Conservation (phyloP, 2,329 filamentous ascomycete species). For the Aspergillus sergii region DNA sequence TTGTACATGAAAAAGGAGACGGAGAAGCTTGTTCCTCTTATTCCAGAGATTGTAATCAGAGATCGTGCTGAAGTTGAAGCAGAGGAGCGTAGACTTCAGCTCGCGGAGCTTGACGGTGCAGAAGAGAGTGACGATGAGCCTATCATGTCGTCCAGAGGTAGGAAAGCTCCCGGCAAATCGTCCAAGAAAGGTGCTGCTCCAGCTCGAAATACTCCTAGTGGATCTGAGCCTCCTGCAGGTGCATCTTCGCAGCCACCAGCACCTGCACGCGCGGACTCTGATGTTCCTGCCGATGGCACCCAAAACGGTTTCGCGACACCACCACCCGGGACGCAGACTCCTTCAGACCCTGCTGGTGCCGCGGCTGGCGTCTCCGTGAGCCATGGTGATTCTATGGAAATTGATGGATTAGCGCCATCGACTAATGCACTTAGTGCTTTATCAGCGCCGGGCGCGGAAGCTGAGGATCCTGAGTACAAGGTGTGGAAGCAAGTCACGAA, state of each 20-base stretch:
- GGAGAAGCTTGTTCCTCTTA: conserved; percentile 91
- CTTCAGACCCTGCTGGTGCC: conserved; percentile 69
- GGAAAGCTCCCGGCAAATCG: conserved; percentile 80
- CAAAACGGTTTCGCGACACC: conserved; percentile 85
- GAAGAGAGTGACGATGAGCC: conserved; percentile 97
- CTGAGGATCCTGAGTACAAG: conserved; percentile 90
- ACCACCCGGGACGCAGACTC: conserved; percentile 75
- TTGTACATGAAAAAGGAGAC: conserved; percentile 97
- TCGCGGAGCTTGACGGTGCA: conserved; percentile 75
- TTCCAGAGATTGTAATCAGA: conserved; percentile 87
- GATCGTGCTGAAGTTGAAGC: conserved; percentile 93
- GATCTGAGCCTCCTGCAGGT: conserved; percentile 72
- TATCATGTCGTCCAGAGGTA: conserved; percentile 94
- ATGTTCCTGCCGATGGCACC: conserved; percentile 71
- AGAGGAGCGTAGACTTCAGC: conserved; percentile 78
- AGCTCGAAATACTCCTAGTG: conserved; percentile 73
- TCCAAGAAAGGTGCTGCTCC: conserved; percentile 65
- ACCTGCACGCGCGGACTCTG: conserved; percentile 68
- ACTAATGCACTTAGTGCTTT: conserved; percentile 69
- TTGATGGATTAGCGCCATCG: conserved; percentile 71
- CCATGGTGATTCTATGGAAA: conserved; percentile 83
- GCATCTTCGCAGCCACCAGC: conserved; percentile 53
- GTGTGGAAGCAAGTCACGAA: conserved; percentile 99
- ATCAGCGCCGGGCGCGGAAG: conserved; percentile 72
- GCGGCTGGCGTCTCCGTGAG: conserved; percentile 62